Base-by-base conservation (phyloP, 768 basidiomycete genomes). In the Agrocybe praecox region DNA sequence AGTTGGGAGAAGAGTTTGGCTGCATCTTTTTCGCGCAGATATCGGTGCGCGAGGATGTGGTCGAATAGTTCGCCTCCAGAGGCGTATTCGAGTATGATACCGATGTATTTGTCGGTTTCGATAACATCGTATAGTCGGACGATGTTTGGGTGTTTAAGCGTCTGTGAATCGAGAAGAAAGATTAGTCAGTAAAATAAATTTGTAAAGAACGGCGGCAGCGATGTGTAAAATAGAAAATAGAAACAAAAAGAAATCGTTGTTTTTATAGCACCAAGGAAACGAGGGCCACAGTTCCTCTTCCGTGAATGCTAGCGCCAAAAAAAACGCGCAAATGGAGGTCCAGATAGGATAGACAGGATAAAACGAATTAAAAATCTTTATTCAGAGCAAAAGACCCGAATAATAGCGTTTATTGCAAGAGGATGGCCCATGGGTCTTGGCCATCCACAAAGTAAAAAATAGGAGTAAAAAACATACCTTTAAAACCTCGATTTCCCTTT, bases 31-130 rank as follows among this genome's bases (percentile, higher is more conserved):
- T 98, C 97, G 62, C 90, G 89, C 64, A 99, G 87, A 72, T 96
- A 97, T 42, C 94, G 90, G 70, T 98, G 97, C 18, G 96, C 96
- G 50, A 98, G 86, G 69, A 99, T 99, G 73, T 98, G 94, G 74
- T 99, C 97, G 73, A 99, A 98, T 19, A 99, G 86, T 71, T 99
- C 97, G 54, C 97, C 97, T 52, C 97, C 97, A 1, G 94, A 95
- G 33, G 97, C 97, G 67, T 96, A 98, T 72, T 98, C 97, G 59
- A 99, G 86, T 64, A 99, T 96, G 69, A 99, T 99, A 34, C 97
- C 97, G 65, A 99, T 98, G 75, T 98, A 98, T 74, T 97, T 98
- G 80, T 98, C 97, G 1, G 97, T 98, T 72, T 98, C 96, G 63
- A 99, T 97, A 19, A 98, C 96, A 69, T 99, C 97, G 82, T 96